phyloP scores from a whole-genome alignment of 208 protist species.

The Phytomonas sp. region DNA sequence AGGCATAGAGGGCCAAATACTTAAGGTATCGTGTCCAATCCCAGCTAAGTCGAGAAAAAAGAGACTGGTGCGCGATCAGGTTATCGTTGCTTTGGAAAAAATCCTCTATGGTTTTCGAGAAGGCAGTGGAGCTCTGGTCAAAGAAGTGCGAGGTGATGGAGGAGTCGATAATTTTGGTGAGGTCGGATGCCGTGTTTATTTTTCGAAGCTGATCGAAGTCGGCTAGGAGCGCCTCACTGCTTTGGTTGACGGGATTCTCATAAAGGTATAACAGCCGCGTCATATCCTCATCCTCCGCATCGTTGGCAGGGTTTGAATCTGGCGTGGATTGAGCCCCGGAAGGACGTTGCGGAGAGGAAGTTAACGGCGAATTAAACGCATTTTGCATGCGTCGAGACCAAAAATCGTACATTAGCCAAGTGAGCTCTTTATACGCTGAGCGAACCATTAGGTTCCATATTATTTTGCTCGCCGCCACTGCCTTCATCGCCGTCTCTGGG shows the following conservation, averaged over 20 bases:
- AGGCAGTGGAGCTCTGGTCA: slow-evolving; percentile 38
- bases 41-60: slow-evolving; percentile 20
- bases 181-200: slow-evolving; percentile 60
- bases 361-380: background rate
- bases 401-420: slow-evolving; percentile 84
- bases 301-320: slow-evolving; percentile 2
- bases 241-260: slow-evolving; percentile 8
- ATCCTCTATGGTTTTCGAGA: slow-evolving; percentile 26
- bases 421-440: slow-evolving; percentile 57
- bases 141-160: slow-evolving; percentile 74
- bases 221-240: slow-evolving; percentile 20
- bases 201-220: slow-evolving; percentile 9
- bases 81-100: slow-evolving; percentile 45
- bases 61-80: slow-evolving; percentile 39
- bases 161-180: slow-evolving; percentile 58
- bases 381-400: slow-evolving; percentile 25
- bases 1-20: slow-evolving; percentile 76
- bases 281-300: slow-evolving; percentile 13
- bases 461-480: slow-evolving; percentile 45
- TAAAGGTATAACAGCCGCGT: slow-evolving; percentile 19
- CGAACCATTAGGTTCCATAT: slow-evolving; percentile 88
- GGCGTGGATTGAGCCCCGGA: background rate
- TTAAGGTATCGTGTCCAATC: slow-evolving; percentile 81
- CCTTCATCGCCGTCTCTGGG: slow-evolving; percentile 41
- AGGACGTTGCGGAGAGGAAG: background rate